A percentile compares a stretch with the other conserved stretches of the same genome.
Evolutionary conservation across 805 yeast genomes (phyloP).

Genomic region (Schizosaccharomyces octosporus): DNA sequence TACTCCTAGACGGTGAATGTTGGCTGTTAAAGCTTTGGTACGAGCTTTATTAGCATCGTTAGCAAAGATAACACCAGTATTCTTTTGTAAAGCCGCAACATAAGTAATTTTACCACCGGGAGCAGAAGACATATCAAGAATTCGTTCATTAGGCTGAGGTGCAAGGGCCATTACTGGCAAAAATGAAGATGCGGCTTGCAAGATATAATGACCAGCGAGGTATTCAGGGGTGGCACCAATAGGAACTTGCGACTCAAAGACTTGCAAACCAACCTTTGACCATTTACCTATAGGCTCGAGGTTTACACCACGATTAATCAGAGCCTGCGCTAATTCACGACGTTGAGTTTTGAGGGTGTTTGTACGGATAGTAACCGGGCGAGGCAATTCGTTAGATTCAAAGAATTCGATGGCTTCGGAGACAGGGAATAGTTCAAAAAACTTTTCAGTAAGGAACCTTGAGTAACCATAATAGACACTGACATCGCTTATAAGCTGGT

Average conservation of each 20-base stretch:
- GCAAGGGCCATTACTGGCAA: constrained; percentile 92
- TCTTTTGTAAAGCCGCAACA: constrained; percentile 86
- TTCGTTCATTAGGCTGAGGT: constrained; percentile 91
- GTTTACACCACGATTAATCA: constrained; percentile 90
- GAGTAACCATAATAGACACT: constrained; percentile 86
- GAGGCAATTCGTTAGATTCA: constrained; percentile 90
- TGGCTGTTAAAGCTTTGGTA: constrained; percentile 87
- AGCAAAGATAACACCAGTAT: constrained; percentile 92
- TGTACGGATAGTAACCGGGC: constrained; percentile 95
- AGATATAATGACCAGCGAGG: constrained; percentile 86
- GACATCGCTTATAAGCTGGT: constrained; percentile 60
- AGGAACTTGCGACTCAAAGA: constrained; percentile 96
- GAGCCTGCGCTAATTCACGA: constrained; percentile 80
- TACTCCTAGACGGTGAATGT: constrained; percentile 90
- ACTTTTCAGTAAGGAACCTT: constrained; percentile 74
- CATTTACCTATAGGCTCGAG: constrained; percentile 90
- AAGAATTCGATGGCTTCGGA: constrained; percentile 94
- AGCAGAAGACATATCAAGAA: constrained; percentile 97
- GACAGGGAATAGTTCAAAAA: constrained; percentile 76
- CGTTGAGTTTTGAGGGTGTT: constrained; percentile 85
- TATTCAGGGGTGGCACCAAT: constrained; percentile 99
- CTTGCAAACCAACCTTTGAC: constrained; percentile 95
- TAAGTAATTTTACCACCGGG: constrained; percentile 98
- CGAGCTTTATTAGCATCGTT: constrained; percentile 92
- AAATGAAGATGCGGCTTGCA: constrained; percentile 96